Evolutionary conservation across 1,284 basidiomycete species (phyloP).

Genomic region (Meripilus lineatus): DNA sequence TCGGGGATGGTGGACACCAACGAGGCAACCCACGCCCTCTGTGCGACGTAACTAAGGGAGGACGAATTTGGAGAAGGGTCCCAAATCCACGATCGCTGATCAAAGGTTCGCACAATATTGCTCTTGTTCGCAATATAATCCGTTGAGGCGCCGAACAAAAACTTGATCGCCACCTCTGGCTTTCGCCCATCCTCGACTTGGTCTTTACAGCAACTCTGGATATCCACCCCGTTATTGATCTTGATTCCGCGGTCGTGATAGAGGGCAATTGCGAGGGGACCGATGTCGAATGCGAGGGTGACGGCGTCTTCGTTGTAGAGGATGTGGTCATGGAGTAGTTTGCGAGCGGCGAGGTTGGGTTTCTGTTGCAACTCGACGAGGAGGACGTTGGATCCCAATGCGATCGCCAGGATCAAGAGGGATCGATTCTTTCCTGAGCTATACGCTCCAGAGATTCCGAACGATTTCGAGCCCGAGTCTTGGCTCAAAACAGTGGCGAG

Average conservation of each 20-base stretch:
- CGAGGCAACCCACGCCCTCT: slow-evolving; percentile 24
- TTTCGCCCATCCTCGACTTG: slow-evolving; percentile 28
- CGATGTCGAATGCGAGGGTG: slow-evolving; percentile 41
- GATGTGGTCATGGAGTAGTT: slow-evolving; percentile 20
- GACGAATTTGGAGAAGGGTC: slow-evolving; percentile 12
- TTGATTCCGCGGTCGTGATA: slow-evolving; percentile 34
- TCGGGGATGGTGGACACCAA: slow-evolving; percentile 17
- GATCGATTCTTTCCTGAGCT: slow-evolving; percentile 12
- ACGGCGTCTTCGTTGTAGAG: slow-evolving; percentile 21
- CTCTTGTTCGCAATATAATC: slow-evolving; percentile 28
- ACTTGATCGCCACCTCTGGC: slow-evolving; percentile 38
- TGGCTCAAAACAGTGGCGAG: no score
- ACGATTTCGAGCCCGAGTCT: no score
- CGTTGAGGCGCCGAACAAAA: slow-evolving; percentile 33
- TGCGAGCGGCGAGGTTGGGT: slow-evolving; percentile 16
- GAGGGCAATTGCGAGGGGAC: slow-evolving; percentile 37
- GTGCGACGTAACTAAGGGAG: slow-evolving; percentile 12
- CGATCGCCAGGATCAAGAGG: slow-evolving; percentile 24
- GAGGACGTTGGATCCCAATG: slow-evolving; percentile 17
- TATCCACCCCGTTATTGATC: slow-evolving; percentile 44
- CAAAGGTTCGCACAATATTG: slow-evolving; percentile 41
- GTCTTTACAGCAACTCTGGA: no score
- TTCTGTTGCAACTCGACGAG: slow-evolving; percentile 21
- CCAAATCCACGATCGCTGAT: slow-evolving; percentile 9
- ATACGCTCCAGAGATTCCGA: slow-evolving; percentile 27